phyloP scores from a whole-genome alignment of 371 early-diverging fungal species.

The Mortierella sp. region DNA sequence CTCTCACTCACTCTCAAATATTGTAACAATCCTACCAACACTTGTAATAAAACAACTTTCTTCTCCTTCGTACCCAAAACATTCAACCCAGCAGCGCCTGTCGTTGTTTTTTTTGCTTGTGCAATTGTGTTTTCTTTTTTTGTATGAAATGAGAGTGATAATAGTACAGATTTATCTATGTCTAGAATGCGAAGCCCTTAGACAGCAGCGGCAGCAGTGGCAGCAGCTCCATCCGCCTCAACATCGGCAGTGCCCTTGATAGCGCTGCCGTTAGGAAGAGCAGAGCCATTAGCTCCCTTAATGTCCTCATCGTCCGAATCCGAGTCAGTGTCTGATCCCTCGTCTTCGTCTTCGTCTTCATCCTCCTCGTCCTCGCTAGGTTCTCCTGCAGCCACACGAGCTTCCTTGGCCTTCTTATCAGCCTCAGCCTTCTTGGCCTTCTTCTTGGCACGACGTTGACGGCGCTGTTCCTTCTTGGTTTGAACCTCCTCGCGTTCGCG shows the following conservation, averaged over 20 bases:
- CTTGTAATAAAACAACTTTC: neutral
- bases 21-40: too few relatives aligned
- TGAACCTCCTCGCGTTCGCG: constrained; percentile 28
- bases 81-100: too few relatives aligned
- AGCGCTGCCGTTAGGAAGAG: constrained; percentile 9
- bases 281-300: constrained; percentile 4
- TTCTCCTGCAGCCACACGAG: constrained; percentile 40
- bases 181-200: too few relatives aligned
- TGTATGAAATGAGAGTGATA: too few relatives aligned
- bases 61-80: too few relatives aligned
- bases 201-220: neutral
- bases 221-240: neutral
- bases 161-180: too few relatives aligned
- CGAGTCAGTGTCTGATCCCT: constrained; percentile 7
- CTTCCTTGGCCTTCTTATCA: constrained; percentile 48
- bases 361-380: constrained; percentile 19
- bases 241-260: neutral
- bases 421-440: constrained; percentile 39
- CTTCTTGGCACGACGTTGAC: constrained; percentile 28
- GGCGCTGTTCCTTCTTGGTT: constrained; percentile 36
- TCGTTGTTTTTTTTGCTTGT: too few relatives aligned
- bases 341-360: constrained; percentile 19
- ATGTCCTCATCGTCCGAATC: constrained; percentile 45
- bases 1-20: too few relatives aligned
- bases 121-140: too few relatives aligned